Conservation (phyloP, 176 grass and related monocot species). For the Ensete ventricosum region DNA sequence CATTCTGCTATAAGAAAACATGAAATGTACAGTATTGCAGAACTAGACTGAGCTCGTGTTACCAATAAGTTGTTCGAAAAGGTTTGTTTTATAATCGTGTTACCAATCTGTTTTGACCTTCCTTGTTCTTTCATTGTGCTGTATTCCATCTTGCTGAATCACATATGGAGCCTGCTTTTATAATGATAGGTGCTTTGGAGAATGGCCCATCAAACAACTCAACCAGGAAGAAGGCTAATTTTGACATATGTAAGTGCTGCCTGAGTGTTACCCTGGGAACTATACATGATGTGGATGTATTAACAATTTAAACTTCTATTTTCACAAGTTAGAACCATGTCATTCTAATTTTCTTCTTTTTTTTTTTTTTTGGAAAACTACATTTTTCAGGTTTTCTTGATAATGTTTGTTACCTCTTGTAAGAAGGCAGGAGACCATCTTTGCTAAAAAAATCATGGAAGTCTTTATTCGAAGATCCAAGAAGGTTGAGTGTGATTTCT, state of each 20-base stretch:
- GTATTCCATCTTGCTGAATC: neutral
- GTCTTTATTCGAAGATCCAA: constrained; percentile 21
- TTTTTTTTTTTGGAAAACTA: neutral
- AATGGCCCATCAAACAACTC: too few species aligned
- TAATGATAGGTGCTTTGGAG: constrained; percentile 20
- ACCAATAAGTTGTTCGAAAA: constrained; percentile 28
- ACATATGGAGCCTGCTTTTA: neutral
- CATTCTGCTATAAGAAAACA: too few species aligned
- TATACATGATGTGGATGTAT: too few species aligned
- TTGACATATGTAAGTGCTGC: too few species aligned
- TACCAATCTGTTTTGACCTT: too few species aligned
- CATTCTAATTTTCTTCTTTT: neutral
- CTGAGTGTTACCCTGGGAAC: neutral
- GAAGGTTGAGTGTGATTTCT: constrained; percentile 26
- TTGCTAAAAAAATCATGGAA: constrained; percentile 17
- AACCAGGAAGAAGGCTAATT: too few species aligned
- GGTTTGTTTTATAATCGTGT: constrained; percentile 15
- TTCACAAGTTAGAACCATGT: neutral
- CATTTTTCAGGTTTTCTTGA: neutral
- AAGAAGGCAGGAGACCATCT: neutral
- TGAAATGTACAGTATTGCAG: constrained; percentile 16
- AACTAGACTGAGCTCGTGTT: constrained; percentile 17
- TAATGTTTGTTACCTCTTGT: too few species aligned
- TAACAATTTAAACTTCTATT: too few species aligned
- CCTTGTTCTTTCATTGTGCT: too few species aligned